Conservation (phyloP, 2,329 filamentous ascomycete species). For the Drechslera avenae region DNA sequence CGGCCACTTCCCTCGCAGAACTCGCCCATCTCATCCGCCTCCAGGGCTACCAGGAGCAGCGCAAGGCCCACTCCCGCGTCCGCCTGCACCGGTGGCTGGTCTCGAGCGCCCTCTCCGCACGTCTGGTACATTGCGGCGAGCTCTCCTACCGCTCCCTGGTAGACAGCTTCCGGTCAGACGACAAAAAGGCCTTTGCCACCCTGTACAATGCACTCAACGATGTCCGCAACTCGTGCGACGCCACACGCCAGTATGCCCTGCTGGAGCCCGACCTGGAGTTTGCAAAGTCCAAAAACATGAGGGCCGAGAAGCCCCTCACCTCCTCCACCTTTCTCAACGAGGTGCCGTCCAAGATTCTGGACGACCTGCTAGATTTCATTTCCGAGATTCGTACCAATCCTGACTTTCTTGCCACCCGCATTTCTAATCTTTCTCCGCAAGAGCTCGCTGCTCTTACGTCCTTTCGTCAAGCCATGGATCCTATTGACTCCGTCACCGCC, state of each 20-base stretch:
- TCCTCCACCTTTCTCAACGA: slow-evolving; percentile 63
- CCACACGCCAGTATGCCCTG: slow-evolving; percentile 71
- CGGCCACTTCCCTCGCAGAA: slow-evolving; percentile 74
- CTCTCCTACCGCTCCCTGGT: slow-evolving; percentile 76
- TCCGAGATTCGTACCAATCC: slow-evolving; percentile 83
- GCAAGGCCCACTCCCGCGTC: slow-evolving; percentile 72
- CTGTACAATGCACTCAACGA: slow-evolving; percentile 80
- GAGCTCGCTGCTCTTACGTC: slow-evolving; percentile 80
- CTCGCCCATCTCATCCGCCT: slow-evolving; percentile 78
- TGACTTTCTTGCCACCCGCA: slow-evolving; percentile 81
- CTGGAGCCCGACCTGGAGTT: slow-evolving; percentile 74
- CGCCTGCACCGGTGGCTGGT: slow-evolving; percentile 76
- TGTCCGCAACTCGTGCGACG: slow-evolving; percentile 77
- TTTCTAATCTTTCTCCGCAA: slow-evolving; percentile 73
- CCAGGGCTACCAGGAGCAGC: slow-evolving; percentile 81
- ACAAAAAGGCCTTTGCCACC: slow-evolving; percentile 76
- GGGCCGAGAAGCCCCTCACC: slow-evolving; percentile 52
- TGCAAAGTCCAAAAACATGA: slow-evolving; percentile 43
- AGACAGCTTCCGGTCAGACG: slow-evolving; percentile 77
- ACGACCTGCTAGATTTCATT: slow-evolving; percentile 79
- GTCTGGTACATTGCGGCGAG: slow-evolving; percentile 75
- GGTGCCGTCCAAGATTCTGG: slow-evolving; percentile 74
- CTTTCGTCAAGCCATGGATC: slow-evolving; percentile 78
- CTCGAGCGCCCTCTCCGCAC: slow-evolving; percentile 74
- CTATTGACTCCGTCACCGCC: slow-evolving; percentile 80